These are phyloP conservation scores for Thermomucor indicae-seudaticae DNA, from an alignment of 371 early-diverging fungal species.

Conservation along the genomic window DNA sequence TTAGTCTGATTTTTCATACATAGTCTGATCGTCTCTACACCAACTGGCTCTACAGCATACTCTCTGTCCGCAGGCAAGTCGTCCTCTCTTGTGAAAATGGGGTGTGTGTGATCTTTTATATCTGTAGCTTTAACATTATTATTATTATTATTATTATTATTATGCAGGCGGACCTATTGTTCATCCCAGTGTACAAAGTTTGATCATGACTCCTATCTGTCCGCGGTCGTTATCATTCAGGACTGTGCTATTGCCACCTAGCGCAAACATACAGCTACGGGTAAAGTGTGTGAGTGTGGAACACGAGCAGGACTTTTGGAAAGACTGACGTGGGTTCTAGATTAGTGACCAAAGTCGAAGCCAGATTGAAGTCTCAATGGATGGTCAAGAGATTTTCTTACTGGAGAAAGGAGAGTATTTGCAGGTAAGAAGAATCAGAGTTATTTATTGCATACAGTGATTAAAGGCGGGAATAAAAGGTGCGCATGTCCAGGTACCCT, in stretches of 20 bases:
- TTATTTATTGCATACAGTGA: not conserved
- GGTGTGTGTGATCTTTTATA: no score
- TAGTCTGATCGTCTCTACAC: constrained; percentile 83
- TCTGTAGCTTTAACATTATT: no score
- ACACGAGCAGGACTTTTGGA: no score
- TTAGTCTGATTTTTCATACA: not conserved
- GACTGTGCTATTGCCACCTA: constrained; percentile 84
- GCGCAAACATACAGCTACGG: constrained; percentile 59
- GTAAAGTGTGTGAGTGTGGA: no score
- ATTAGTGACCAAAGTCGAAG: constrained; percentile 61
- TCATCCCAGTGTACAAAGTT: constrained; percentile 87
- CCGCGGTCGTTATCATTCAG: constrained; percentile 93
- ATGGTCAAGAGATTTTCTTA: constrained; percentile 70
- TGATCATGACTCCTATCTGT: constrained; percentile 93
- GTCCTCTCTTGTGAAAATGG: not conserved
- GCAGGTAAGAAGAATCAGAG: constrained; percentile 45
- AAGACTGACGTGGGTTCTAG: constrained; percentile 21
- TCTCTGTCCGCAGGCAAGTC: constrained; percentile 75
- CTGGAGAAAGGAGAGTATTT: constrained; percentile 66
- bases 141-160: not conserved
- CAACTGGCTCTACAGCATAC: constrained; percentile 96
- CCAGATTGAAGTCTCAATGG: constrained; percentile 65
- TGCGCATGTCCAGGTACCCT: constrained; percentile 72
- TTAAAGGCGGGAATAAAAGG: constrained; percentile 20
- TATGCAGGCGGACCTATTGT: constrained; percentile 80